Evolutionary conservation across 163 green algal genomes (phyloP).

Genomic region (Chlorella variabilis): DNA sequence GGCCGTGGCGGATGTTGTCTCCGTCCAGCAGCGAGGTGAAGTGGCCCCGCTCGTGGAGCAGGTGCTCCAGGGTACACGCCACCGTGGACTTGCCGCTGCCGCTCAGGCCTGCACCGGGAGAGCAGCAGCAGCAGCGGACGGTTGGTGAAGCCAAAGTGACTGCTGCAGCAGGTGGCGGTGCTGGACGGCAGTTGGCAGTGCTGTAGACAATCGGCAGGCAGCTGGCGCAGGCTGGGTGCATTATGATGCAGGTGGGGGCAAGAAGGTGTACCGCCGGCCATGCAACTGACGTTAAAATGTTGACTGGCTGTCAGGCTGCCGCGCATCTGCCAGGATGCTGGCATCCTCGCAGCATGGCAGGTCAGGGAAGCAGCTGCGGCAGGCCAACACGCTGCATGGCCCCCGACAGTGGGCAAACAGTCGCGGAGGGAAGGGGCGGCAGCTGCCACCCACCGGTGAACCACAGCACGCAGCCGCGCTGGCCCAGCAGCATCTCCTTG

Average conservation of each 20-base stretch:
- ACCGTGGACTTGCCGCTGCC: conserved; percentile 92
- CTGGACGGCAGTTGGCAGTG: too few species aligned
- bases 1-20: conserved; percentile 95
- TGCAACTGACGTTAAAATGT: too few species aligned
- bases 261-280: too few species aligned
- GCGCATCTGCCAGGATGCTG: too few species aligned
- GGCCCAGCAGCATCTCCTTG: conserved; percentile 89
- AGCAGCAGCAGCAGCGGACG: not conserved
- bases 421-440: not conserved
- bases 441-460: conserved; percentile 71
- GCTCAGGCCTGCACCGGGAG: conserved; percentile 67
- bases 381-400: too few species aligned
- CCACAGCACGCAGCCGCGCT: conserved; percentile 94
- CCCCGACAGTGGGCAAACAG: not conserved
- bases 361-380: too few species aligned
- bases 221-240: not conserved
- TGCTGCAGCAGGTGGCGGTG: too few species aligned
- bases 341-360: too few species aligned
- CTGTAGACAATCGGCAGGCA: too few species aligned
- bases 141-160: too few species aligned
- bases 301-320: too few species aligned
- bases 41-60: conserved; percentile 76
- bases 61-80: conserved; percentile 92
- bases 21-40: conserved; percentile 79
- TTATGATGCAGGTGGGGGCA: too few species aligned